phyloP scores from a whole-genome alignment of 2,329 filamentous ascomycete genomes.

The Blastomyces gilchristii region DNA sequence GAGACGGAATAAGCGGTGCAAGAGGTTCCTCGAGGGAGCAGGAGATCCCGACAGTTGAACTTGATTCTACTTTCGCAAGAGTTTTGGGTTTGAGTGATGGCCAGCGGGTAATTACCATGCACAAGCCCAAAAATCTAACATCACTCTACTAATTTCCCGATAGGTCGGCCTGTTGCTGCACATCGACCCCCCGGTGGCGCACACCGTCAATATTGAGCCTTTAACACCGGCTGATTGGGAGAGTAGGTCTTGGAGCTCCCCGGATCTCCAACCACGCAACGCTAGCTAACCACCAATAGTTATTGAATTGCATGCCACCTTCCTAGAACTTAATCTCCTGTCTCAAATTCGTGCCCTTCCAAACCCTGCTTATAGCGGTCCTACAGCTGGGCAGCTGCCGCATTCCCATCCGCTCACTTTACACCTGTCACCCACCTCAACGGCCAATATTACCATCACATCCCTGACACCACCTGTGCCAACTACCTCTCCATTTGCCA shows the following conservation, averaged over 20 bases:
- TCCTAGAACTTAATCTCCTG: constrained; percentile 85
- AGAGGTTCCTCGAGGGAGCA: constrained; percentile 57
- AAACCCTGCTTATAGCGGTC: constrained; percentile 59
- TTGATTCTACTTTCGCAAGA: constrained; percentile 74
- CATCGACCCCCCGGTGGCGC: constrained; percentile 77
- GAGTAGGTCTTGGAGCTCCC: constrained; percentile 40
- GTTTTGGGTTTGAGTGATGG: constrained; percentile 69
- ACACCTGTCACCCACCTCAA: constrained; percentile 89
- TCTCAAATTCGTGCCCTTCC: constrained; percentile 88
- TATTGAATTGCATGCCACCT: constrained; percentile 92
- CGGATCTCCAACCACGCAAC: constrained; percentile 5
- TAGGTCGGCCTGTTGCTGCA: constrained; percentile 59
- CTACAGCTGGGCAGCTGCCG: constrained; percentile 40
- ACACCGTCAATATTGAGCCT: constrained; percentile 94
- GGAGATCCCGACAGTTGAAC: constrained; percentile 67
- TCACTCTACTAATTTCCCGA: constrained; percentile 18
- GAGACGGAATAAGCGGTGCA: constrained; percentile 57
- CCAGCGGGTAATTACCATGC: constrained; percentile 53
- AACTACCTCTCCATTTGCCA: constrained; percentile 66
- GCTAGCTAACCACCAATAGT: constrained; percentile 38
- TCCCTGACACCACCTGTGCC: constrained; percentile 67
- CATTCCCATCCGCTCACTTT: constrained; percentile 72
- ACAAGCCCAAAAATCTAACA: not conserved
- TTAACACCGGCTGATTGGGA: constrained; percentile 96
- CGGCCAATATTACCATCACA: constrained; percentile 78